A percentile compares a stretch with the other conserved stretches of the same genome.
These are phyloP conservation scores for Melaleuca quinquenervia DNA, from an alignment of 345 rosid genomes.

Conservation along the genomic window DNA sequence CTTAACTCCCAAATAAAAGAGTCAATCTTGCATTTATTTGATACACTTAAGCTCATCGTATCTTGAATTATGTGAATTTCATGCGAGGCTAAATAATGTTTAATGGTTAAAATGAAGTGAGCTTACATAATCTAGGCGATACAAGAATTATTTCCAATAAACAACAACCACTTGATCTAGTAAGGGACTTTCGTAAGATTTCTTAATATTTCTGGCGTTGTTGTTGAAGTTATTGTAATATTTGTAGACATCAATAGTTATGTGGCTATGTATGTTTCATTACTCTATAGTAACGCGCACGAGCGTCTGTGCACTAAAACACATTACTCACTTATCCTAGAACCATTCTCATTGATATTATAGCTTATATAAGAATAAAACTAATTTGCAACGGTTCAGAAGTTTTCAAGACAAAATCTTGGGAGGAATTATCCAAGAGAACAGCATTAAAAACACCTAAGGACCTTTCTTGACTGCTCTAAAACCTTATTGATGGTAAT, in stretches of 20 bases:
- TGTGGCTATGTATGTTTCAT: not conserved
- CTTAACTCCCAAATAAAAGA: not conserved
- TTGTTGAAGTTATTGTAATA: not conserved
- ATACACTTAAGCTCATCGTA: not conserved
- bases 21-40: not conserved
- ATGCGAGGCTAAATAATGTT: not conserved
- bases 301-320: not conserved
- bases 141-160: not conserved
- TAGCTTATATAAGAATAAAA: not conserved
- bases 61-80: not conserved
- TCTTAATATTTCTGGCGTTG: not conserved
- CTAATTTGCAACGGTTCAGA: not conserved
- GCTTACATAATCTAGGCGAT: not conserved
- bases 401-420: not conserved
- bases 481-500: not conserved
- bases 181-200: not conserved
- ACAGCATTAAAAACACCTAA: not conserved
- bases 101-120: not conserved
- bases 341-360: too few species aligned
- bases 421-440: not conserved
- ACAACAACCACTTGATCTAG: not conserved
- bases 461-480: not conserved
- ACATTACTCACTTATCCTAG: not conserved
- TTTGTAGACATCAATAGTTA: not conserved
- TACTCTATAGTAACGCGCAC: not conserved